Evolutionary conservation across 805 yeast species (phyloP).

Genomic region (Schwanniomyces occidentalis): DNA sequence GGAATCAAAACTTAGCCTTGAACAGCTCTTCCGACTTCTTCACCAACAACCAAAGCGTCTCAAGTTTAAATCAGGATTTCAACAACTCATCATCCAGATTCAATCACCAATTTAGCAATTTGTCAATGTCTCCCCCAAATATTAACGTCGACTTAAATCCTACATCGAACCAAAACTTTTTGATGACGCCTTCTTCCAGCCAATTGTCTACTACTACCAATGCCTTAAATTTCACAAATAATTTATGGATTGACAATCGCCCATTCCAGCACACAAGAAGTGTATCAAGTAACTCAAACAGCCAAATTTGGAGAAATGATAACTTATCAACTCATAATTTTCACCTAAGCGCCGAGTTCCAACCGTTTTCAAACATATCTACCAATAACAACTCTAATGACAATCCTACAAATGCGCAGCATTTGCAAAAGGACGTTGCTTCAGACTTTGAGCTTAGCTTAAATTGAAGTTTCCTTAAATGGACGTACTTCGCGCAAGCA

Average conservation of each 20-base stretch:
- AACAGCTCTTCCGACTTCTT: slow-evolving; percentile 1
- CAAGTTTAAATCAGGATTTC: slow-evolving; percentile 5
- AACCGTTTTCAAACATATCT: too few species aligned
- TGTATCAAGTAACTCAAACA: slow-evolving; percentile 11
- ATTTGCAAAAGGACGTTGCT: too few species aligned
- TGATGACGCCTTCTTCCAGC: slow-evolving; percentile 1
- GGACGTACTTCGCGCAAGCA: too few species aligned
- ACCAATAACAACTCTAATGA: too few species aligned
- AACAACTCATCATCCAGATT: slow-evolving; percentile 2
- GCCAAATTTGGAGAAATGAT: slow-evolving; percentile 25
- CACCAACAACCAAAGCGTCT: slow-evolving; percentile 1
- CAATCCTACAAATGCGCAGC: too few species aligned
- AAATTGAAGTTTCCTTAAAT: too few species aligned
- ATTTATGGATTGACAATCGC: slow-evolving; percentile 10
- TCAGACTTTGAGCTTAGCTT: too few species aligned
- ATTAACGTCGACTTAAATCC: neutral
- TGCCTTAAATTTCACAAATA: slow-evolving; percentile 4
- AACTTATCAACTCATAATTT: slow-evolving; percentile 7
- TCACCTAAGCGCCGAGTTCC: slow-evolving; percentile 14
- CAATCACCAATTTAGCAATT: slow-evolving; percentile 1
- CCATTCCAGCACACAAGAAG: slow-evolving; percentile 16
- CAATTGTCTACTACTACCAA: neutral
- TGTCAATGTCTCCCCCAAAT: slow-evolving; percentile 2
- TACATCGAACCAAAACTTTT: neutral
- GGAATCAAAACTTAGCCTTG: slow-evolving; percentile 1